phyloP scores from a whole-genome alignment of 495 filamentous ascomycete genomes.

The Aspergillus hancockii region DNA sequence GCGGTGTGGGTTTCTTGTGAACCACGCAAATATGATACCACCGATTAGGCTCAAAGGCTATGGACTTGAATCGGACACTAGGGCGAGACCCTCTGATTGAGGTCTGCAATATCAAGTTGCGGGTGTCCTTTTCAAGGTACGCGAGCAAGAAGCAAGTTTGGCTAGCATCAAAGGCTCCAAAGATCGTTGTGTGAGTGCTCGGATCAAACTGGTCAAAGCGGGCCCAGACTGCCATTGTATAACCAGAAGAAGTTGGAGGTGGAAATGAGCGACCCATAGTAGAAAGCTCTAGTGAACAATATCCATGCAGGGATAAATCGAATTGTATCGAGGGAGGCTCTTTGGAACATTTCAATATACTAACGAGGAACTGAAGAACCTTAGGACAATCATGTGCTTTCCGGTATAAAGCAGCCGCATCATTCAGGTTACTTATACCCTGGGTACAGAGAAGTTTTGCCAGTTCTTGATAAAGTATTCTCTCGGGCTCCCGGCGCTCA shows the following conservation, averaged over 20 bases:
- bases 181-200: slow-evolving; percentile 87
- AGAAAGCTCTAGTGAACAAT: slow-evolving; percentile 83
- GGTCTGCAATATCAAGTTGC: slow-evolving; percentile 93
- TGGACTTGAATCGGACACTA: slow-evolving; percentile 89
- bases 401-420: slow-evolving; percentile 75
- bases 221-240: slow-evolving; percentile 87
- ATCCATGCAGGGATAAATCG: slow-evolving; percentile 85
- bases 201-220: slow-evolving; percentile 83
- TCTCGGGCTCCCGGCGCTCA: slow-evolving; percentile 49
- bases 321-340: slow-evolving; percentile 87
- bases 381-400: slow-evolving; percentile 59
- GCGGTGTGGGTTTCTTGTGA: slow-evolving; percentile 74
- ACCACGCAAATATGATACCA: slow-evolving; percentile 95
- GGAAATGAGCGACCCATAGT: slow-evolving; percentile 83
- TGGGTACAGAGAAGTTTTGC: slow-evolving; percentile 37
- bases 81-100: slow-evolving; percentile 83
- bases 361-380: slow-evolving; percentile 71
- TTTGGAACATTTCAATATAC: slow-evolving; percentile 68
- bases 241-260: slow-evolving; percentile 71
- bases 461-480: slow-evolving; percentile 55
- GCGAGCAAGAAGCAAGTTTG: slow-evolving; percentile 93
- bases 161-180: slow-evolving; percentile 88
- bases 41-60: slow-evolving; percentile 65
- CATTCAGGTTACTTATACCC: slow-evolving; percentile 74
- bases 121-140: slow-evolving; percentile 93